These are phyloP conservation scores for Cyphellophora europaea DNA, from an alignment of 2,329 filamentous ascomycete species.

Conservation along the genomic window DNA sequence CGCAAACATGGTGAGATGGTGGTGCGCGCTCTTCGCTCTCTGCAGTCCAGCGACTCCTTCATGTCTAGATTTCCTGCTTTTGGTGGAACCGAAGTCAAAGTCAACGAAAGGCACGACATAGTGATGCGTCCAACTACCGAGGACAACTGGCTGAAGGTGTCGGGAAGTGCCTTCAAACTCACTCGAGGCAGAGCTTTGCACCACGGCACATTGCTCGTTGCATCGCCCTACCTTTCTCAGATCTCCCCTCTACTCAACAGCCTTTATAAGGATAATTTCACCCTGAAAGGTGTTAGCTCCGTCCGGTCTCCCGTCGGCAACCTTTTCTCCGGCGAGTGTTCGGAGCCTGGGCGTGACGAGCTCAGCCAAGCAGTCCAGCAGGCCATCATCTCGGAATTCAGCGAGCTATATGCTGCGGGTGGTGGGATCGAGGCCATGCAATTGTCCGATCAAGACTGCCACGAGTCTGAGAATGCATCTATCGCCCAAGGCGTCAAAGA, in stretches of 20 bases:
- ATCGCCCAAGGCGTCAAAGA: slow-evolving; percentile 12
- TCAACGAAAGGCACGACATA: slow-evolving; percentile 91
- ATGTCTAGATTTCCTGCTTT: slow-evolving; percentile 30
- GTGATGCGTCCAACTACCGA: slow-evolving; percentile 49
- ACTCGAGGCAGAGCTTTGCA: slow-evolving; percentile 74
- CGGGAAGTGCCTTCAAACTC: slow-evolving; percentile 90
- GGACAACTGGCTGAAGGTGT: slow-evolving; percentile 60
- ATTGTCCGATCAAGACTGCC: slow-evolving; percentile 8
- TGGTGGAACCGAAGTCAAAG: slow-evolving; percentile 44
- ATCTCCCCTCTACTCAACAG: slow-evolving; percentile 66
- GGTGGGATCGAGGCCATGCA: slow-evolving; percentile 6
- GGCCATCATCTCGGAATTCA: slow-evolving; percentile 12
- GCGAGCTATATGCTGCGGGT: slow-evolving; percentile 12
- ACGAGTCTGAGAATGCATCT: slow-evolving; percentile 3
- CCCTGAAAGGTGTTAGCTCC: slow-evolving; percentile 80
- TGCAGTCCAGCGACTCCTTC: slow-evolving; percentile 35
- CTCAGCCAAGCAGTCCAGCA: slow-evolving; percentile 7
- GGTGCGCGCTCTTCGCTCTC: slow-evolving; percentile 60
- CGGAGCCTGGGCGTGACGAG: too few relatives aligned
- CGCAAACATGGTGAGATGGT: slow-evolving; percentile 90
- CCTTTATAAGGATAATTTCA: slow-evolving; percentile 67
- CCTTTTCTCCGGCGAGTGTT: too few relatives aligned
- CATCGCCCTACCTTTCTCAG: slow-evolving; percentile 60
- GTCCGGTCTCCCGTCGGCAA: slow-evolving; percentile 80
- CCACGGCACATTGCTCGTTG: slow-evolving; percentile 82